phyloP scores from a whole-genome alignment of 2,329 filamentous ascomycete genomes.

The Penicillium sp. region DNA sequence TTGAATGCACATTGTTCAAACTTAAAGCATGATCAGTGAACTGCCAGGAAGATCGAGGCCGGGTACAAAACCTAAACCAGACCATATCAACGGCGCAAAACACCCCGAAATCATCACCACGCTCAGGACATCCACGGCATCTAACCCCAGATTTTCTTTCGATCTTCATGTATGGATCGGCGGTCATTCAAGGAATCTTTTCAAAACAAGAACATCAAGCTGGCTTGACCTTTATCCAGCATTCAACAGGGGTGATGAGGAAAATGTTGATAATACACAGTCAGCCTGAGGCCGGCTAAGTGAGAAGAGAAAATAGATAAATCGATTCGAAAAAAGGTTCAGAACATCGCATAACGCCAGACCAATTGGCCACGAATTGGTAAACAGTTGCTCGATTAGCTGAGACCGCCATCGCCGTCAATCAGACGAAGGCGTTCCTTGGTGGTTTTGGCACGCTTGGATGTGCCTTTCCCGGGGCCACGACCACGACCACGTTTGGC shows the following conservation, averaged over 20 bases:
- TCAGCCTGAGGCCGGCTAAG: conserved; percentile 13
- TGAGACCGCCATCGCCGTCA: conserved; percentile 41
- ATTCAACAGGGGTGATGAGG: background rate
- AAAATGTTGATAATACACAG: conserved; percentile 25
- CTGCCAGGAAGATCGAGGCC: too few relatives aligned
- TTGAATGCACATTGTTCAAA: too few relatives aligned
- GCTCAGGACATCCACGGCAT: too few relatives aligned
- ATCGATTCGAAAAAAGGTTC: conserved; percentile 3
- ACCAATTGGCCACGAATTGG: conserved; percentile 12
- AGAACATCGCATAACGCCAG: conserved; percentile 17
- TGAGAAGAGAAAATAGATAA: conserved; percentile 8
- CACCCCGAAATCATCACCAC: too few relatives aligned
- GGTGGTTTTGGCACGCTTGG: conserved; percentile 57
- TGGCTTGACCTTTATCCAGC: background rate
- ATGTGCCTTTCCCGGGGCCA: conserved; percentile 50
- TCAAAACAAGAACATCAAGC: too few relatives aligned
- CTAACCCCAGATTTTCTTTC: too few relatives aligned
- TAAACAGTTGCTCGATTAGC: conserved; percentile 15
- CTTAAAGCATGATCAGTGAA: too few relatives aligned
- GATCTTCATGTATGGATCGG: too few relatives aligned
- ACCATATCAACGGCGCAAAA: too few relatives aligned
- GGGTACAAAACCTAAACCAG: too few relatives aligned
- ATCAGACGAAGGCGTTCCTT: conserved; percentile 47
- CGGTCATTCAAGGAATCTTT: too few relatives aligned
- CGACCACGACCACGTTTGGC: conserved; percentile 56